These are phyloP conservation scores for Saxophila tyrrhenica DNA, from an alignment of 495 filamentous ascomycete species.

Conservation along the genomic window DNA sequence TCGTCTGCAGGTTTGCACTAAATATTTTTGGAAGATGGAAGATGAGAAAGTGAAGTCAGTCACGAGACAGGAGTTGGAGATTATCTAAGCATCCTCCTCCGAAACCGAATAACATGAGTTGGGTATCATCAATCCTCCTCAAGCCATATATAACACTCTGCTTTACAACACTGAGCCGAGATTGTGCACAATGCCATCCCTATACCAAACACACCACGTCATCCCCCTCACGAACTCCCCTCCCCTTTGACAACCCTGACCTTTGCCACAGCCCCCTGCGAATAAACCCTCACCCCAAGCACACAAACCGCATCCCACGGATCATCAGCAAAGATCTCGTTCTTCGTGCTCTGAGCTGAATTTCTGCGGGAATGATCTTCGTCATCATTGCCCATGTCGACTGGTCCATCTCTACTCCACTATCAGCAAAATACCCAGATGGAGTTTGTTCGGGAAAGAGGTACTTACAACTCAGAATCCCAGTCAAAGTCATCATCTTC, in stretches of 20 bases:
- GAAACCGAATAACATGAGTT: too few relatives aligned
- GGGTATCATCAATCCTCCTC: too few relatives aligned
- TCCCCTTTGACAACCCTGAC: slow-evolving; percentile 13
- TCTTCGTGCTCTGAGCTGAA: not conserved
- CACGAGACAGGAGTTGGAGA: too few relatives aligned
- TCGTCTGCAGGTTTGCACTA: too few relatives aligned
- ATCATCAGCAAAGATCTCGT: slow-evolving; percentile 31
- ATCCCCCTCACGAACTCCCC: not conserved
- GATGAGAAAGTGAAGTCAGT: too few relatives aligned
- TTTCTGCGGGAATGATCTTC: not conserved
- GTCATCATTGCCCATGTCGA: slow-evolving; percentile 4
- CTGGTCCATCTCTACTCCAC: slow-evolving; percentile 7
- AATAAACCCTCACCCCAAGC: slow-evolving; percentile 59
- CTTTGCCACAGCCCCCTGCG: slow-evolving; percentile 8
- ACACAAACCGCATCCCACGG: slow-evolving; percentile 84
- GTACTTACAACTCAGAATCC: slow-evolving; percentile 27
- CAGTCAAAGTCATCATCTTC: slow-evolving; percentile 26
- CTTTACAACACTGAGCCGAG: too few relatives aligned
- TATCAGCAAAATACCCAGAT: not conserved
- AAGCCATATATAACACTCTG: too few relatives aligned
- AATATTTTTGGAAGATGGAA: too few relatives aligned
- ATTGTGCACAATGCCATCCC: too few relatives aligned
- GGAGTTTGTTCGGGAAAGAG: not conserved
- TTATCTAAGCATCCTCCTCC: too few relatives aligned
- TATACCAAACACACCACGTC: not conserved